Evolutionary conservation across 768 basidiomycete genomes (phyloP), one percentile per base, ranked within the genome.

Genomic region (Austroboletus eburneus): DNA sequence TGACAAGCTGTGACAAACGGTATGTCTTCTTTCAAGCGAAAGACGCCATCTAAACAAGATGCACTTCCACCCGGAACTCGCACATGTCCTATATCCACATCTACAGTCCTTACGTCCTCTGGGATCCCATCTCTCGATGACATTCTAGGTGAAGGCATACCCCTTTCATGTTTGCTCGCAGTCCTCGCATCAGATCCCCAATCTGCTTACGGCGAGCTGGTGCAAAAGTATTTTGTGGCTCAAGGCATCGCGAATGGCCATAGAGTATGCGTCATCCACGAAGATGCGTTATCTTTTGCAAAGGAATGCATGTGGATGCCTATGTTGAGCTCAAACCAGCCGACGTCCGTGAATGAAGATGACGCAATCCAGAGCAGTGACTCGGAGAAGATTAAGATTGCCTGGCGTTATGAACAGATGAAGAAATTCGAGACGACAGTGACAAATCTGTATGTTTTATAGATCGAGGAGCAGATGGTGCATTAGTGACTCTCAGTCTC

Each of bases 341-440:
- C 47, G 20, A 43, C 49, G n/a, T 50, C 57, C 13, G 20, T 47
- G 23, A 74, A 75, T 34, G 69, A 72, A 29, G 58, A 48, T 24
- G 58, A 55, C 27, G 54, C 52, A n/a, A 60, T 61, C 12, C 73
- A 73, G 54, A 61, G 57, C 29, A 76, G 70, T n/a, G n/a, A n/a
- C n/a, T n/a, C n/a, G 34, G 73, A 80, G 22, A 83, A 81, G 57
- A 87, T 94, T 54, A 95, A 88, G 71, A 98, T 99, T 57, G 96
- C 96, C 24, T 99, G 96, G 90, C 78, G 96, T 61, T 99, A 99
- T 66, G 91, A 91, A 59, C 77, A 83, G 47, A 88, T 97, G 88
- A 89, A 86, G 69, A 83, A 76, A 67, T 95, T 96, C 64, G 80
- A 90, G 69, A 96, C 93, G 4, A 91, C 90, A 3, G 82, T 92